Base-by-base conservation (phyloP, 2,329 filamentous ascomycete species). In the Ilyonectria mors-panacis region DNA sequence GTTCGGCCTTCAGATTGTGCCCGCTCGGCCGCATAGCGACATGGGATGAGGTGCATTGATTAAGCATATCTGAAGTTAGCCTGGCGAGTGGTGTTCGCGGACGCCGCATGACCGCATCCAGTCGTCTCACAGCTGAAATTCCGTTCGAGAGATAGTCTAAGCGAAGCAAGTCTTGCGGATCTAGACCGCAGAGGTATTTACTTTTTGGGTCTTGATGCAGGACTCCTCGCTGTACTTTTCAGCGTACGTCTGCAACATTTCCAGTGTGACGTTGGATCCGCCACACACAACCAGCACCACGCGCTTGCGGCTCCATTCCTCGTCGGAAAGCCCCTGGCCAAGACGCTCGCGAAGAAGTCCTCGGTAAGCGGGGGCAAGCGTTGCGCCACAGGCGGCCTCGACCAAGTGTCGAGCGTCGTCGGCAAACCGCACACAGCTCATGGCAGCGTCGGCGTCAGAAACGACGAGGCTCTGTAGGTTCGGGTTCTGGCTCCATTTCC, bases 281-380 rank as follows among this genome's bases (percentile, higher is more conserved):
- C 95, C 95, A 76, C 95, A 98, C 7, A 98, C 90, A 26, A 97
- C 86, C 59, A 98, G 84, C 2, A 98, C 94, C 6, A 98, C 88
- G 70, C 93, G 93, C 78, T 90, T 92, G 64, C 87, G 82, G 0
- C 85, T 83, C 81, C 87, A 91, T 69, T 94, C 86, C 37, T 87
- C 86, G 35, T 89, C 87, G 1, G 80, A 79, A 58, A 88, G 57
- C 0, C 80, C 83, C 54, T 80, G 74, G 0, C 91, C 88, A 0
- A 94, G 81, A 10, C 89, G 81, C 72, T 85, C 84, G 75, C 90
- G 86, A 75, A 97, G 77, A 45, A 87, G 80, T 0, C 87, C 89
- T 45, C 88, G 88, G 75, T 94, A 94, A 65, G 86, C 90, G 3
- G 89, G 79, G 1, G 92, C 93, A 13, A 97, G 81, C 59, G 92